Conservation (phyloP, 148 eudicot species). For the Rhododendron williamsianum region DNA sequence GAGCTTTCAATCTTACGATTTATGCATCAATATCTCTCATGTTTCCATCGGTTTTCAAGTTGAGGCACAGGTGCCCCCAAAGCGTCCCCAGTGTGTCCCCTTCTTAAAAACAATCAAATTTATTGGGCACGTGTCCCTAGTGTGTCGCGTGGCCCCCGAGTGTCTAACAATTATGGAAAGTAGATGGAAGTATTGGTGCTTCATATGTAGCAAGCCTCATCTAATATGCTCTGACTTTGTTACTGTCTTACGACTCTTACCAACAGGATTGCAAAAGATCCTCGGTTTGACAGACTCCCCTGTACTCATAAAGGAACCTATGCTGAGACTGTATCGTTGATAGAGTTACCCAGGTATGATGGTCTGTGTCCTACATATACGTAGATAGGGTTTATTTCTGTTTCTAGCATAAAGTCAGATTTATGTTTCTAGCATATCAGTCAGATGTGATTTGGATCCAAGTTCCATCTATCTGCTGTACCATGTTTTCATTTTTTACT, state of each 20-base stretch:
- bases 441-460: background rate
- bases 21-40: too few species aligned
- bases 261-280: conserved; percentile 92
- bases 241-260: background rate
- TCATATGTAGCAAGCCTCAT: background rate
- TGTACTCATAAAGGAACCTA: conserved; percentile 94
- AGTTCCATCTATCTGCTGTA: background rate
- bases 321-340: conserved; percentile 96
- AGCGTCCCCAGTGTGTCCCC: too few species aligned
- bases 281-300: conserved; percentile 92
- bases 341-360: conserved; percentile 80
- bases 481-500: background rate
- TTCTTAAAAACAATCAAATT: too few species aligned
- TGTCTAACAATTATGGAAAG: too few species aligned
- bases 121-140: too few species aligned
- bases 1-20: too few species aligned
- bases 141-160: background rate
- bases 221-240: background rate
- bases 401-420: background rate
- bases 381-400: background rate
- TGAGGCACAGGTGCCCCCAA: too few species aligned
- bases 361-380: background rate
- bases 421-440: background rate
- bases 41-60: too few species aligned
- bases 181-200: background rate